Base-by-base conservation (phyloP, 192 early-diverging fungal genomes). In the Backusella australiensis region DNA sequence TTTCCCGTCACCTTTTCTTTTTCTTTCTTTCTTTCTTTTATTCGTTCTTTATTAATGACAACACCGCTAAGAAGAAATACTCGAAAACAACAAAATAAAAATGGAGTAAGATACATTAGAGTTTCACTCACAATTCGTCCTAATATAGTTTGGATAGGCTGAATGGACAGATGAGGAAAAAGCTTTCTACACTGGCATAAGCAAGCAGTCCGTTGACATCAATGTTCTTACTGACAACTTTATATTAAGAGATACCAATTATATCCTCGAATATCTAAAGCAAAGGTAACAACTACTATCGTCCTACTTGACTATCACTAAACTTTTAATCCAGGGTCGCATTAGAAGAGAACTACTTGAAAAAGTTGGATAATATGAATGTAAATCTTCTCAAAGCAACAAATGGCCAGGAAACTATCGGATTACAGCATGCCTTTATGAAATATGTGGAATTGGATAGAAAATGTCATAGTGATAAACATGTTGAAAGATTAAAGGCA, bases 401-500 rank as follows among this genome's bases (percentile, higher is more conserved):
- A 3, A 44, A 44, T 29, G 35, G 26, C 0, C 26, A 71, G 8
- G 29, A 44, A 12, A 34, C 39, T 14, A 71, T 32, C 34, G 70
- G 70, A 29, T 17, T 71, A 41, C 44, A 71, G 6, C 23, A 71
- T 29, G 21, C 21, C 7, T 71, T 71, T 19, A 49, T 71, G 39
- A 44, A 71, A 34, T 71, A 71, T 34, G 70, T 71, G 41, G 70
- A 44, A 32, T 46, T 71, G 11, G 70, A 71, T 44, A 49, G 41
- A 49, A 71, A 71, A 3, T 44, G 26, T 6, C 42, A 44, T 29
- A 26, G 44, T 15, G 42, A 49, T n/a, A 44, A 71, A 19, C 70
- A 76, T 34, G 70, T 76, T 39, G 75, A 76, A 42, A 76, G 56
- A 4, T 41, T 76, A 39, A 71, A 76, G 12, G 34, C 19, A 7